These are phyloP conservation scores for Fennellomyces sp. DNA, from an alignment of 371 early-diverging fungal species.

Conservation along the genomic window DNA sequence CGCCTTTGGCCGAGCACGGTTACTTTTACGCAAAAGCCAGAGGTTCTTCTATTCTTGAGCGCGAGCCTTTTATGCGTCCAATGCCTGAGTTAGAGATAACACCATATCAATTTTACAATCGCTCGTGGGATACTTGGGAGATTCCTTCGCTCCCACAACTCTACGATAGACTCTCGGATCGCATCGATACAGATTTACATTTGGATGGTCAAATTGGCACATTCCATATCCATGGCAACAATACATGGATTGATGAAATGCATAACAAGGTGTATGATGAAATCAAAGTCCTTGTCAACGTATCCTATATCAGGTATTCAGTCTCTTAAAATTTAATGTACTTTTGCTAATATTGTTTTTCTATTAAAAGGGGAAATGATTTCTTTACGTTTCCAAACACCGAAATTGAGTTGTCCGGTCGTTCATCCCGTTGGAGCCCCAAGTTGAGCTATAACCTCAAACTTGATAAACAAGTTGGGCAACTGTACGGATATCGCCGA, in stretches of 20 bases:
- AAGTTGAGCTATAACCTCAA: neutral
- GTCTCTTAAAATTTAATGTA: too few relatives aligned
- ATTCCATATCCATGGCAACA: slow-evolving; percentile 17
- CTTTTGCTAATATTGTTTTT: too few relatives aligned
- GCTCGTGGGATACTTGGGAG: slow-evolving; percentile 6
- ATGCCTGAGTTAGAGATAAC: slow-evolving; percentile 3
- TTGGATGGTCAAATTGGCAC: slow-evolving; percentile 18
- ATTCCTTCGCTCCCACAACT: slow-evolving; percentile 6
- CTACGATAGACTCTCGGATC: slow-evolving; percentile 13
- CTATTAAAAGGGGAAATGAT: slow-evolving; percentile 5
- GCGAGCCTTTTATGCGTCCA: slow-evolving; percentile 10
- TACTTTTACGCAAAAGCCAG: neutral
- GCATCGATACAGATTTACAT: slow-evolving; percentile 20
- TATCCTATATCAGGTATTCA: slow-evolving; percentile 15
- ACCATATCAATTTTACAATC: slow-evolving; percentile 22
- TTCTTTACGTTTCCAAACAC: slow-evolving; percentile 8
- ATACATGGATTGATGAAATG: slow-evolving; percentile 13
- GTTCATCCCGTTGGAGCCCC: slow-evolving; percentile 17
- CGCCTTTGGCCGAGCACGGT: slow-evolving; percentile 14
- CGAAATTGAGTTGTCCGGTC: slow-evolving; percentile 25
- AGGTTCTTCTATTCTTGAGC: slow-evolving; percentile 2
- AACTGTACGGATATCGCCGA: slow-evolving; percentile 18
- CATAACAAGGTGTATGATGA: slow-evolving; percentile 5
- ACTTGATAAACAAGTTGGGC: neutral
- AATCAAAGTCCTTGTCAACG: neutral